A percentile compares a stretch with the other conserved stretches of the same genome.
These are phyloP conservation scores for Batrachochytrium dendrobatidis DNA, from an alignment of 371 early-diverging fungal species.

Conservation along the genomic window DNA sequence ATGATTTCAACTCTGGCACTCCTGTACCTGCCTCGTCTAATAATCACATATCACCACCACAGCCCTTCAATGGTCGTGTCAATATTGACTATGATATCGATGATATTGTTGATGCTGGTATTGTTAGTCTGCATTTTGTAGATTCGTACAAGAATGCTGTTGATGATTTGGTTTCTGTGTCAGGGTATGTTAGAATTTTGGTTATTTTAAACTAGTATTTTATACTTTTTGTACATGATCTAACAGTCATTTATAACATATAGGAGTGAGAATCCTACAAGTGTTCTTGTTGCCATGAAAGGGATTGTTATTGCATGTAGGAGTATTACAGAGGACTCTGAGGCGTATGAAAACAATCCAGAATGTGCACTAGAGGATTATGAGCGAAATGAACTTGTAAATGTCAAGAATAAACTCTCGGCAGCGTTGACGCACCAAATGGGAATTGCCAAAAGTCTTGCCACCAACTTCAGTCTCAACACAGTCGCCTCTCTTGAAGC, in stretches of 20 bases:
- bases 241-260: not conserved
- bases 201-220: too few relatives aligned
- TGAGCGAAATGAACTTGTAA: conserved; percentile 26
- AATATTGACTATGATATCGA: conserved; percentile 19
- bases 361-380: conserved; percentile 19
- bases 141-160: conserved; percentile 73
- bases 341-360: conserved; percentile 38
- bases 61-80: too few relatives aligned
- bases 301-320: conserved; percentile 75
- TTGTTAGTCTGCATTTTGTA: conserved; percentile 56
- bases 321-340: conserved; percentile 72
- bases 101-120: conserved; percentile 37
- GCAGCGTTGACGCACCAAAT: conserved; percentile 56
- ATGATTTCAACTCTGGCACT: too few relatives aligned
- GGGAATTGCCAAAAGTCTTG: conserved; percentile 69
- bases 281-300: conserved; percentile 73
- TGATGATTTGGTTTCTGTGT: conserved; percentile 56
- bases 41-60: too few relatives aligned
- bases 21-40: too few relatives aligned
- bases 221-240: too few relatives aligned
- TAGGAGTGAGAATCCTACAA: conserved; percentile 51
- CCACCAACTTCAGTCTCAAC: conserved; percentile 52
- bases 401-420: conserved; percentile 48
- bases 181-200: not conserved
- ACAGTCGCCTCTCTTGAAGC: conserved; percentile 65